A percentile compares a stretch with the other conserved stretches of the same genome.
Conservation (phyloP, 257 asterid species). For the Solanum piurae region DNA sequence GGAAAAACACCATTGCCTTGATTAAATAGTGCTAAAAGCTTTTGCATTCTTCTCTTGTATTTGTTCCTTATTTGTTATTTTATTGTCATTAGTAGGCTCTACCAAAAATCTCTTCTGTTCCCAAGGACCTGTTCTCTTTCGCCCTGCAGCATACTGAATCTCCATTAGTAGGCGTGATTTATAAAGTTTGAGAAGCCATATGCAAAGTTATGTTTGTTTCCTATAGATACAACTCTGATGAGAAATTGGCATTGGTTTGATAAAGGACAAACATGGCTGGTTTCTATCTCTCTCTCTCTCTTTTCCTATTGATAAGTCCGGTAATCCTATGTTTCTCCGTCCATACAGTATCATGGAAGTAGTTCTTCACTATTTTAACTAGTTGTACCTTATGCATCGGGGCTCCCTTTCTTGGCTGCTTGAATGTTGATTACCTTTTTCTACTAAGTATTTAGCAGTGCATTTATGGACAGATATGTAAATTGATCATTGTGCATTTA, state of each 20-base stretch:
- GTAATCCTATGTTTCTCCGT: not conserved
- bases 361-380: not conserved
- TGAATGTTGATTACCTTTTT: not conserved
- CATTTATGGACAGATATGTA: not conserved
- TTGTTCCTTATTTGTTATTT: not conserved
- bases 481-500: not conserved
- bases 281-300: not conserved
- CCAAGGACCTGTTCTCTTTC: not conserved
- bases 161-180: not conserved
- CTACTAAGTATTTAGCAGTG: not conserved
- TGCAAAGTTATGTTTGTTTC: not conserved
- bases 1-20: not conserved
- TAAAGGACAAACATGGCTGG: not conserved
- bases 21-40: not conserved
- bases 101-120: not conserved
- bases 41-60: not conserved
- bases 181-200: not conserved
- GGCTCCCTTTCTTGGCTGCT: not conserved
- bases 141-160: not conserved
- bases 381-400: not conserved
- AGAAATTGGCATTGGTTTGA: not conserved
- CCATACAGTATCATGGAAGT: not conserved
- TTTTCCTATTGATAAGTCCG: not conserved
- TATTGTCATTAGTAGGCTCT: not conserved
- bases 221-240: not conserved